Evolutionary conservation across 768 basidiomycete genomes (phyloP).

Genomic region (Suillus hirtellus): DNA sequence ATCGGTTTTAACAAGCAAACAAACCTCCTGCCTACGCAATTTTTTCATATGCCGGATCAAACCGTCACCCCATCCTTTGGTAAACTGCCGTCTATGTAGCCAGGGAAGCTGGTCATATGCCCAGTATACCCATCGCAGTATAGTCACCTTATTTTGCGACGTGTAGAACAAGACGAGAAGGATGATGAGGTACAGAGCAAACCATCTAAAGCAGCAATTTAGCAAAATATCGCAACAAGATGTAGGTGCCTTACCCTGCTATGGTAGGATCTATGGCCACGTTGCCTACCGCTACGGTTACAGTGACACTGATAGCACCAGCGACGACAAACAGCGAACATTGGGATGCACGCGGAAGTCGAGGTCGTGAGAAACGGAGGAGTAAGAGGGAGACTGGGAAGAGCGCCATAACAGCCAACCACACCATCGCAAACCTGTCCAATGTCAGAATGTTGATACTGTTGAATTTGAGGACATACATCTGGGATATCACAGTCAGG

Average conservation of each 20-base stretch:
- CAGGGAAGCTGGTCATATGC: slow-evolving; percentile 57
- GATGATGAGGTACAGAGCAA: slow-evolving; percentile 58
- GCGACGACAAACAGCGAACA: slow-evolving; percentile 45
- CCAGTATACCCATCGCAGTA: slow-evolving; percentile 61
- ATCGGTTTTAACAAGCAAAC: slow-evolving; percentile 62
- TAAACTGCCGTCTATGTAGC: slow-evolving; percentile 42
- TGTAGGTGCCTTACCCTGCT: slow-evolving; percentile 43
- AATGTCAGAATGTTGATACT: slow-evolving; percentile 1
- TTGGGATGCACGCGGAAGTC: slow-evolving; percentile 44
- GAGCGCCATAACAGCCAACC: slow-evolving; percentile 63
- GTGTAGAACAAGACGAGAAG: slow-evolving; percentile 48
- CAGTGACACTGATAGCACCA: slow-evolving; percentile 42
- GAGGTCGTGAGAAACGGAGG: slow-evolving; percentile 65
- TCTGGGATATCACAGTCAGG: slow-evolving; percentile 55
- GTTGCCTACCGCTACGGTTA: slow-evolving; percentile 56
- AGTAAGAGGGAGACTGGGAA: slow-evolving; percentile 63
- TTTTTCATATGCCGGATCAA: slow-evolving; percentile 47
- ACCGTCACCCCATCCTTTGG: slow-evolving; percentile 41
- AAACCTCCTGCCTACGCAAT: slow-evolving; percentile 54
- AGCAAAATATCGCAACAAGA: slow-evolving; percentile 1
- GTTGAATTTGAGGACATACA: slow-evolving; percentile 37
- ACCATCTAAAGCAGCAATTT: slow-evolving; percentile 46
- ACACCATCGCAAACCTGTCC: slow-evolving; percentile 62
- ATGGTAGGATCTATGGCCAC: slow-evolving; percentile 57
- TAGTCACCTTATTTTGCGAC: slow-evolving; percentile 53